Base-by-base conservation (phyloP, 148 eudicot genomes). In the Simmondsia chinensis region DNA sequence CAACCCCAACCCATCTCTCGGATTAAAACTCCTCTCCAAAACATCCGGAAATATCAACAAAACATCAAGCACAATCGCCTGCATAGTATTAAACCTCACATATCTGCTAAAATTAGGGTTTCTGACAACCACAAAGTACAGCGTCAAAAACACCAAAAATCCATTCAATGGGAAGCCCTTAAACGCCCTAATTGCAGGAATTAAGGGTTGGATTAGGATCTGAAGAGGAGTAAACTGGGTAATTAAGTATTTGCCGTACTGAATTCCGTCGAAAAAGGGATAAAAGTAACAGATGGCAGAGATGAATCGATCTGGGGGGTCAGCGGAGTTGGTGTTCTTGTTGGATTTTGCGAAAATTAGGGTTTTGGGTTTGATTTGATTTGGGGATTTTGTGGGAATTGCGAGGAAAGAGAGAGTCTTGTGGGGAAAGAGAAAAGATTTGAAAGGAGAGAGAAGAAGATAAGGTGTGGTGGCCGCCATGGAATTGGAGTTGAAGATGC, bases 61-160 rank as follows among this genome's bases (percentile, higher is more conserved):
- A 65, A 81, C 80, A 64, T 89, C 97, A 43, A 89, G 82, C 3
- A 84, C 87, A 18, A 89, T 75, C 2, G 82, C 97, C 65, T 89
- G 97, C 97, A 89, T 89, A 26, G 93, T 78, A 25, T 89, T 89
- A 36, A 89, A 89, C 74, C 94, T 73, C 32, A 88, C 96, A 47
- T 82, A 87, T 46, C 84, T 70, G 39, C 87, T 88, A 39, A 88
- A 88, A 55, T 88, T 88, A 13, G 66, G 62, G 65, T 88, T 88
- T 24, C 97, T 61, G 2, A 88, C 97, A 11, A 88, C 91, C 6
- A 75, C 73, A 34, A 88, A 84, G 44, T 84, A 88, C 9, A 88
- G 91, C 1, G 82, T 78, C 47, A 83, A 51, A 43, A 88, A 83
- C 1, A 88, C 79, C 23, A 88, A 48, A 13, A 80, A 59, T 31